A percentile compares a stretch with the other conserved stretches of the same genome.
These are phyloP conservation scores for Globomyces pollinis-pini DNA, from an alignment of 192 early-diverging fungal genomes.

Conservation along the genomic window DNA sequence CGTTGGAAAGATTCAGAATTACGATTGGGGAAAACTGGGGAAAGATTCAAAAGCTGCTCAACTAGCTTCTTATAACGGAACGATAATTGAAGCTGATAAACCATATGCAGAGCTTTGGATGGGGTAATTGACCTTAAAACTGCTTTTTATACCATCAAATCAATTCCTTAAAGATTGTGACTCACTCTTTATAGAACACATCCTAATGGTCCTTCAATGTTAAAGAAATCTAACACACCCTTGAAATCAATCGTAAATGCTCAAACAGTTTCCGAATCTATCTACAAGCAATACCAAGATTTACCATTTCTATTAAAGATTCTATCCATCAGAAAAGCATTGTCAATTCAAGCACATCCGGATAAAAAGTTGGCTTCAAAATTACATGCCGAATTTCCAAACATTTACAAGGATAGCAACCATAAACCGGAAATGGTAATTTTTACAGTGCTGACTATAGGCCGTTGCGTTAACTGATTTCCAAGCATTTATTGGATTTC, in stretches of 20 bases:
- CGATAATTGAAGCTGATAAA: slow-evolving; percentile 46
- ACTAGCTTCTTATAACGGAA: slow-evolving; percentile 56
- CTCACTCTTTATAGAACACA: no score
- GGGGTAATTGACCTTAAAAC: no score
- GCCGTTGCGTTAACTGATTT: slow-evolving; percentile 92
- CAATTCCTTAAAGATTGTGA: slow-evolving; percentile 97
- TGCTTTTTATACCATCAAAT: not conserved
- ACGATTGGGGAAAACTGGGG: slow-evolving; percentile 96
- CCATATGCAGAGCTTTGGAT: slow-evolving; percentile 89
- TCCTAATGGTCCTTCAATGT: slow-evolving; percentile 72
- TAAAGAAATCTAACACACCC: slow-evolving; percentile 34
- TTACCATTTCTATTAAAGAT: slow-evolving; percentile 99
- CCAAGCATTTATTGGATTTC: slow-evolving; percentile 90
- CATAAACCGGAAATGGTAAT: slow-evolving; percentile 88
- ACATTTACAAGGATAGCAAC: slow-evolving; percentile 87
- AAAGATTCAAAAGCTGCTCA: slow-evolving; percentile 72
- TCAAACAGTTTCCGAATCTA: slow-evolving; percentile 35
- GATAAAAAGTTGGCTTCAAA: slow-evolving; percentile 77
- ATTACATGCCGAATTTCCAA: slow-evolving; percentile 64
- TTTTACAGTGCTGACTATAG: not conserved
- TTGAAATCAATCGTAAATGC: slow-evolving; percentile 61
- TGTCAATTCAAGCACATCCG: slow-evolving; percentile 98
- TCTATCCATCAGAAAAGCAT: slow-evolving; percentile 57
- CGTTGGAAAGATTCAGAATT: slow-evolving; percentile 66
- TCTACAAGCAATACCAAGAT: slow-evolving; percentile 61